Conservation (phyloP, 768 basidiomycete species). For the Boletellus ananas region DNA sequence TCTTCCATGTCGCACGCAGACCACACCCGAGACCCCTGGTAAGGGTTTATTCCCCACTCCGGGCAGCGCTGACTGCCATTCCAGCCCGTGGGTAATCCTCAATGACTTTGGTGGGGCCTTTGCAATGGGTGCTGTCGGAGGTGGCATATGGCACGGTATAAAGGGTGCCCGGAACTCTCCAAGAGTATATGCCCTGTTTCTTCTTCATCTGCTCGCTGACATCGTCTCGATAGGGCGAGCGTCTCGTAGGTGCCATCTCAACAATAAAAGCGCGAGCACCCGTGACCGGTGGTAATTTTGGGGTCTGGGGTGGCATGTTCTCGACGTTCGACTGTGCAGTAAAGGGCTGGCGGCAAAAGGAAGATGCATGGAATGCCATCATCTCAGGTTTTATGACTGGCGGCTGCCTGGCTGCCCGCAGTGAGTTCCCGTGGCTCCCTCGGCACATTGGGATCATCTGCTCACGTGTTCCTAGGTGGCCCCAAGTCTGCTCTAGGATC, state of each 20-base stretch:
- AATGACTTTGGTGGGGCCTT: slow-evolving; percentile 98
- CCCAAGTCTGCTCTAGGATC: slow-evolving; percentile 87
- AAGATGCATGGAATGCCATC: slow-evolving; percentile 99
- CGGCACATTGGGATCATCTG: neutral
- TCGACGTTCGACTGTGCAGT: slow-evolving; percentile 98
- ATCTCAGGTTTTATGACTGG: slow-evolving; percentile 98
- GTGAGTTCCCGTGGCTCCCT: slow-evolving; percentile 47
- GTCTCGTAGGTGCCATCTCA: slow-evolving; percentile 88
- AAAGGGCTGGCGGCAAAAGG: slow-evolving; percentile 94
- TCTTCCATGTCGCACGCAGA: slow-evolving; percentile 78
- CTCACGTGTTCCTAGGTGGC: slow-evolving; percentile 57
- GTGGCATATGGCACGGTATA: slow-evolving; percentile 98
- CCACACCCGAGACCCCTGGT: slow-evolving; percentile 94
- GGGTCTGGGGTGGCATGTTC: slow-evolving; percentile 97
- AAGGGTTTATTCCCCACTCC: slow-evolving; percentile 15
- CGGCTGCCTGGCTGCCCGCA: slow-evolving; percentile 89
- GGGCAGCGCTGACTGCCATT: slow-evolving; percentile 2
- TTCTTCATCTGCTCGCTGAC: neutral
- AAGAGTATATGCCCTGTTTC: slow-evolving; percentile 51
- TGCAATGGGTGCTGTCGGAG: slow-evolving; percentile 96
- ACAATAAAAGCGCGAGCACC: slow-evolving; percentile 98
- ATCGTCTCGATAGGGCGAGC: slow-evolving; percentile 71
- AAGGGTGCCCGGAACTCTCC: slow-evolving; percentile 98
- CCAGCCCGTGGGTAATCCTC: slow-evolving; percentile 95
- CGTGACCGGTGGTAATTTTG: slow-evolving; percentile 96